Conservation (phyloP, 768 basidiomycete genomes). For the Austroboletus eburneus region DNA sequence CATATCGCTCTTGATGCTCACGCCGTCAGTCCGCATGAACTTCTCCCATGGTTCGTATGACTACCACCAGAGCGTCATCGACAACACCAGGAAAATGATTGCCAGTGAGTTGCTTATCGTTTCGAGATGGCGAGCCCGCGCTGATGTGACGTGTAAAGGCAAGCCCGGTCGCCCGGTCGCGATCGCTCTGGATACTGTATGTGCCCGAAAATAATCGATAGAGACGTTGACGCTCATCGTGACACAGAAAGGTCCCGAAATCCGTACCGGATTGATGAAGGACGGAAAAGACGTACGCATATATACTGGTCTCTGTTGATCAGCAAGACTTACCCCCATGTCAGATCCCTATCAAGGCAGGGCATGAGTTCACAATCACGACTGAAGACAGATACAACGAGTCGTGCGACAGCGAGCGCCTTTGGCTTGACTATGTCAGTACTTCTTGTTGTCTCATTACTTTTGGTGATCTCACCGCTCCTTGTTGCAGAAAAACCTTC, state of each 20-base stretch:
- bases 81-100: conserved; percentile 89
- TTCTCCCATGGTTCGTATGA: conserved; percentile 99
- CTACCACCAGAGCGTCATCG: conserved; percentile 98
- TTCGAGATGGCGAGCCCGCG: neutral
- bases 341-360: conserved; percentile 79
- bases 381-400: conserved; percentile 81
- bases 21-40: conserved; percentile 91
- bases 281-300: conserved; percentile 77
- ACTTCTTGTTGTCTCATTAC: neutral
- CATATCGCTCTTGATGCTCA: conserved; percentile 2
- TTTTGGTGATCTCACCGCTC: neutral
- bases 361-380: conserved; percentile 90
- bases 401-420: conserved; percentile 72
- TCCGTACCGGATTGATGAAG: conserved; percentile 92
- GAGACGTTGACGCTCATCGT: conserved; percentile 7
- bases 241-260: conserved; percentile 94
- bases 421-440: conserved; percentile 94
- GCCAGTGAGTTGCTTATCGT: conserved; percentile 46
- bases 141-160: conserved; percentile 27
- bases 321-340: conserved; percentile 4
- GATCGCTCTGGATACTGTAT: conserved; percentile 94
- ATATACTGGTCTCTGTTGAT: conserved; percentile 4
- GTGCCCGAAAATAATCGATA: conserved; percentile 25
- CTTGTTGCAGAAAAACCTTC: conserved; percentile 66
- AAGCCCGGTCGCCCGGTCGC: conserved; percentile 88